Evolutionary conservation across 2,329 filamentous ascomycete genomes (phyloP).

Genomic region (Monosporascus sp.): DNA sequence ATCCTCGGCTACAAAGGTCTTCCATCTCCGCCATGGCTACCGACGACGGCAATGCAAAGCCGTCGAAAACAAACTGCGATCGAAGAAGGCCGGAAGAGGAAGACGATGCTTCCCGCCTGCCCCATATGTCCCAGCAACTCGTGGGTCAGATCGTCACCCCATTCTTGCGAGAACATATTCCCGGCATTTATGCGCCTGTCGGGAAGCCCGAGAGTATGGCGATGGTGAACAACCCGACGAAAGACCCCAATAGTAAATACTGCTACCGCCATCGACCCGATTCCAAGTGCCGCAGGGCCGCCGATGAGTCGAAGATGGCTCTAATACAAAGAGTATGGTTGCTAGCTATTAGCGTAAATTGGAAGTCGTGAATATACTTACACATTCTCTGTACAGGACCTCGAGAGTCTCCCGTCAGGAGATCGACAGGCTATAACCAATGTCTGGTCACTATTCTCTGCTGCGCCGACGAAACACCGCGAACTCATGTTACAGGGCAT

Average conservation of each 20-base stretch:
- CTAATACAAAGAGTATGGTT: constrained; percentile 75
- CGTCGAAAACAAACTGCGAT: constrained; percentile 42
- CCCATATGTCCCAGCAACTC: constrained; percentile 59
- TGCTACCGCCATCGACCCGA: constrained; percentile 95
- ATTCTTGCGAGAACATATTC: constrained; percentile 87
- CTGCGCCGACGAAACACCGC: constrained; percentile 86
- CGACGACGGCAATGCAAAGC: constrained; percentile 19
- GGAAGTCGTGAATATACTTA: constrained; percentile 16
- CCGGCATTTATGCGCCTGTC: constrained; percentile 77
- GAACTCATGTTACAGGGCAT: constrained; percentile 97
- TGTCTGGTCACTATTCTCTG: constrained; percentile 96
- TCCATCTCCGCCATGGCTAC: constrained; percentile 7
- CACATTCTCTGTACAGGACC: constrained; percentile 49
- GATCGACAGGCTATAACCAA: constrained; percentile 96
- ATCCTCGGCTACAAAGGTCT: constrained; percentile 10
- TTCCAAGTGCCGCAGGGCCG: constrained; percentile 85
- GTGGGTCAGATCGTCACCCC: constrained; percentile 77
- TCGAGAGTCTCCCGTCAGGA: constrained; percentile 72
- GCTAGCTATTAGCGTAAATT: neutral
- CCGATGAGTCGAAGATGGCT: constrained; percentile 94
- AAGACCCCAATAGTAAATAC: constrained; percentile 75
- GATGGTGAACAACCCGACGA: constrained; percentile 32
- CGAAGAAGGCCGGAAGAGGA: constrained; percentile 45
- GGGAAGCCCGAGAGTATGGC: constrained; percentile 49
- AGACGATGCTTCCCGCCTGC: constrained; percentile 42